These are phyloP conservation scores for Chytriomyces hyalinus DNA, from an alignment of 192 early-diverging fungal species.

Conservation along the genomic window DNA sequence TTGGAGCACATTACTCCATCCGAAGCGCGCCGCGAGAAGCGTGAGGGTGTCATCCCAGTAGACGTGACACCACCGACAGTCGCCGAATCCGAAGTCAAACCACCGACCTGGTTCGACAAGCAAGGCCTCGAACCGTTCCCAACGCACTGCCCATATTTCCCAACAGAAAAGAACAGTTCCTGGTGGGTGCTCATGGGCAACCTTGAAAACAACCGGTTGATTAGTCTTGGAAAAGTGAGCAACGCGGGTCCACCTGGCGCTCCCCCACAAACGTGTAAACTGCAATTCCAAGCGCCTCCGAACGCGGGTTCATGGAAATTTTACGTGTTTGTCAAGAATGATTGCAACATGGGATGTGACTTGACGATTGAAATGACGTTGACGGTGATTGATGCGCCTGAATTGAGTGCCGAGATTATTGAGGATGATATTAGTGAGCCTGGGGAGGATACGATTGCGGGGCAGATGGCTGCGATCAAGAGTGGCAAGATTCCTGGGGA, in stretches of 20 bases:
- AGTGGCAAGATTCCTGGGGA: conserved; percentile 26
- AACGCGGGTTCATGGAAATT: conserved; percentile 83
- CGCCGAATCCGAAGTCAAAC: conserved; percentile 33
- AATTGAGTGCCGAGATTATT: conserved; percentile 65
- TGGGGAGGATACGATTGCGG: conserved; percentile 93
- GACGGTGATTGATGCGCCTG: conserved; percentile 70
- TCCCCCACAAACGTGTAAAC: conserved; percentile 47
- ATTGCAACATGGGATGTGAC: conserved; percentile 87
- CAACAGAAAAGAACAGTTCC: conserved; percentile 71
- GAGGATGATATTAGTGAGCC: conserved; percentile 97
- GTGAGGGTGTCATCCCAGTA: background rate
- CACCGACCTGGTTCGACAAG: conserved; percentile 40
- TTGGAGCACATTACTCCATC: conserved; percentile 36
- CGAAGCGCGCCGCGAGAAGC: conserved; percentile 38
- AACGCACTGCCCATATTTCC: conserved; percentile 74
- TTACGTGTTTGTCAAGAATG: conserved; percentile 83
- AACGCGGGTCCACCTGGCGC: conserved; percentile 59
- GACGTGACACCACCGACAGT: conserved; percentile 18
- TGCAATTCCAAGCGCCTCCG: conserved; percentile 95
- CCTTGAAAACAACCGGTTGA: conserved; percentile 80
- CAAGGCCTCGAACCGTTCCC: conserved; percentile 30
- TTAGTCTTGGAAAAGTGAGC: conserved; percentile 70
- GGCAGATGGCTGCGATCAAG: conserved; percentile 88
- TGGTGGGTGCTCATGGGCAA: conserved; percentile 95
- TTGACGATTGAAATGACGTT: conserved; percentile 77